Evolutionary conservation across 2,329 filamentous ascomycete species (phyloP).

Genomic region (Penicillium thymicola): DNA sequence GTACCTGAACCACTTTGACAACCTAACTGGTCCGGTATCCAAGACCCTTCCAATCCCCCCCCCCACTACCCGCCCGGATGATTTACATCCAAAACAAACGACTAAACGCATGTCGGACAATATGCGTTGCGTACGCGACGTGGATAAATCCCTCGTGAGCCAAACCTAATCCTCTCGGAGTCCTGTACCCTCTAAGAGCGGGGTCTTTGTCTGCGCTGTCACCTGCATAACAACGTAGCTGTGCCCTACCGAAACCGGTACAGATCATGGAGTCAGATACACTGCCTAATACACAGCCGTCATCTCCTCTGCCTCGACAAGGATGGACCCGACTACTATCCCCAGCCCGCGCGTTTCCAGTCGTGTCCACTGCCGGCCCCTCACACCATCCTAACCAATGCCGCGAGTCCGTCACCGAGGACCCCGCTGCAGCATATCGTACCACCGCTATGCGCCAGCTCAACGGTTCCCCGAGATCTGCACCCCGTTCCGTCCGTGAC

Average conservation of each 20-base stretch:
- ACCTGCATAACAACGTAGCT: conserved; percentile 12
- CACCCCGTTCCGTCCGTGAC: conserved; percentile 25
- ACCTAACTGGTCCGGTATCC: neutral
- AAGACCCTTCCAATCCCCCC: neutral
- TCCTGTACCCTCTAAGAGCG: conserved; percentile 16
- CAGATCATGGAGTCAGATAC: conserved; percentile 35
- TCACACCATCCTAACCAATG: conserved; percentile 24
- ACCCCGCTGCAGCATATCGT: conserved; percentile 26
- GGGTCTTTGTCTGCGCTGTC: conserved; percentile 20
- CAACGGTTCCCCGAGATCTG: conserved; percentile 26
- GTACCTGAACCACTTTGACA: too few species aligned
- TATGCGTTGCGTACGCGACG: conserved; percentile 19
- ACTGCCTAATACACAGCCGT: conserved; percentile 25
- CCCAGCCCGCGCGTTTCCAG: conserved; percentile 24
- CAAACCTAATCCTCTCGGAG: conserved; percentile 12
- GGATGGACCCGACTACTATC: conserved; percentile 31
- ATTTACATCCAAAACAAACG: neutral
- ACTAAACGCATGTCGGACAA: conserved; percentile 19
- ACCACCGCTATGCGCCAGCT: conserved; percentile 34
- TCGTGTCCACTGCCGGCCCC: conserved; percentile 17
- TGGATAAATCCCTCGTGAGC: conserved; percentile 18
- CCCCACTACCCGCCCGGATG: neutral
- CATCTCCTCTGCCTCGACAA: conserved; percentile 30
- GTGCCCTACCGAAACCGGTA: neutral
- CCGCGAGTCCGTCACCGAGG: conserved; percentile 23